Conservation (phyloP, 2,329 filamentous ascomycete genomes). For the Pseudogymnoascus sp. region DNA sequence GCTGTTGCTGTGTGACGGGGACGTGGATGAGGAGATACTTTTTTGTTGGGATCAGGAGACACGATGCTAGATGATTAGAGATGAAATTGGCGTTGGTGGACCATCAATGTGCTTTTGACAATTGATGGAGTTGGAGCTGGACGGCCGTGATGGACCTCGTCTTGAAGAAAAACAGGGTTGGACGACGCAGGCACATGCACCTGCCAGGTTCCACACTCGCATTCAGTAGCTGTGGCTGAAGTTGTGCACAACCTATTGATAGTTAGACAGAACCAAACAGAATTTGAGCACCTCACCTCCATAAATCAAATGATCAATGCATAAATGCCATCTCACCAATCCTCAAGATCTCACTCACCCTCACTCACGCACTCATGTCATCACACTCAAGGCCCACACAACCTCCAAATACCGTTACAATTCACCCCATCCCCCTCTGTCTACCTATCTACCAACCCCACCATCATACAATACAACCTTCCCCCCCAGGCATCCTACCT, state of each 20-base stretch:
- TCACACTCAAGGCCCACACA: neutral
- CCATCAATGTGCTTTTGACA: too few relatives aligned
- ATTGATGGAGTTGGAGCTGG: too few relatives aligned
- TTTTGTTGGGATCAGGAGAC: too few relatives aligned
- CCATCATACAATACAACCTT: neutral
- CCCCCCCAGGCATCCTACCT: neutral
- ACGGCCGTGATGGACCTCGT: neutral
- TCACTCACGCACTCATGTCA: neutral
- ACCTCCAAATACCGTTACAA: constrained; percentile 1
- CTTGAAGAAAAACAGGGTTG: neutral
- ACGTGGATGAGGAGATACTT: too few relatives aligned
- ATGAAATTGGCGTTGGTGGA: too few relatives aligned
- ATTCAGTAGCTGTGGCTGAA: neutral
- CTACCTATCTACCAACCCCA: neutral
- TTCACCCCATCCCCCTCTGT: neutral
- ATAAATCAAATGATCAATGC: neutral
- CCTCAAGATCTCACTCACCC: constrained; percentile 10
- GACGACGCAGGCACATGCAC: neutral
- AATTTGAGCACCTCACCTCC: neutral
- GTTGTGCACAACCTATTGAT: neutral
- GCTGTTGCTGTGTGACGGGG: too few relatives aligned
- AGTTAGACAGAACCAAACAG: neutral
- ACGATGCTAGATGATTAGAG: too few relatives aligned
- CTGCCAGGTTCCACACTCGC: neutral
- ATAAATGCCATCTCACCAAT: neutral